Percentiles rank a stretch among this genome's conserved stretches.
Conservation (phyloP, 148 eudicot genomes). For the Amaranthus cruentus region DNA sequence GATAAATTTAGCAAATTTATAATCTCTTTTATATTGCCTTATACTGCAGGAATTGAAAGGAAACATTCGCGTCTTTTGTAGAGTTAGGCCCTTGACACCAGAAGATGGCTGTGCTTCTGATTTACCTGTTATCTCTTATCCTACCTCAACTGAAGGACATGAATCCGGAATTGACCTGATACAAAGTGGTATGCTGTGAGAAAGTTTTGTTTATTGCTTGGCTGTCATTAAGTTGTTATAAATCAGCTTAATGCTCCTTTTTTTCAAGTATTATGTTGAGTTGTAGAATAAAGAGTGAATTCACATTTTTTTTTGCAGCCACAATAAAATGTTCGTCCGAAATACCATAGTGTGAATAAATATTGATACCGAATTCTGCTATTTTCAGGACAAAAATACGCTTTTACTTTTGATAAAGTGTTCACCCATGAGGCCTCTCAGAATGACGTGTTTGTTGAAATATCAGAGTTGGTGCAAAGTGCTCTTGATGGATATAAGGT, state of each 20-base stretch:
- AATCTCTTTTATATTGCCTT: neutral
- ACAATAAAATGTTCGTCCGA: neutral
- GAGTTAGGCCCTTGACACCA: constrained; percentile 69
- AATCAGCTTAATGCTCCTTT: neutral
- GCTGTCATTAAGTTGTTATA: no score
- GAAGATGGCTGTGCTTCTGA: constrained; percentile 57
- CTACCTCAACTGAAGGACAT: constrained; percentile 42
- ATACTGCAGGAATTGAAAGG: constrained; percentile 68
- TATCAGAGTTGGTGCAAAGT: constrained; percentile 76
- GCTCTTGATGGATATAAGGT: constrained; percentile 93
- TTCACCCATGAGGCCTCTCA: constrained; percentile 61
- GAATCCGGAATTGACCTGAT: constrained; percentile 60
- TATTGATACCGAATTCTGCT: neutral
- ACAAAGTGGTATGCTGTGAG: constrained; percentile 45
- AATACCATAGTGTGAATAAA: neutral
- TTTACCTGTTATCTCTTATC: constrained; percentile 46
- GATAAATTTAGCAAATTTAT: neutral
- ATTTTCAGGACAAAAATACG: constrained; percentile 52
- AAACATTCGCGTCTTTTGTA: constrained; percentile 76
- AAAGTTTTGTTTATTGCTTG: neutral
- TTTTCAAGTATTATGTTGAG: neutral
- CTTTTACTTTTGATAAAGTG: constrained; percentile 71
- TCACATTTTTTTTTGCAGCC: neutral
- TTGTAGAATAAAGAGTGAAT: neutral
- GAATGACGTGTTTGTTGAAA: constrained; percentile 58